Base-by-base conservation (phyloP, 2,329 filamentous ascomycete species). In the Colletotrichum gloeosporioides region DNA sequence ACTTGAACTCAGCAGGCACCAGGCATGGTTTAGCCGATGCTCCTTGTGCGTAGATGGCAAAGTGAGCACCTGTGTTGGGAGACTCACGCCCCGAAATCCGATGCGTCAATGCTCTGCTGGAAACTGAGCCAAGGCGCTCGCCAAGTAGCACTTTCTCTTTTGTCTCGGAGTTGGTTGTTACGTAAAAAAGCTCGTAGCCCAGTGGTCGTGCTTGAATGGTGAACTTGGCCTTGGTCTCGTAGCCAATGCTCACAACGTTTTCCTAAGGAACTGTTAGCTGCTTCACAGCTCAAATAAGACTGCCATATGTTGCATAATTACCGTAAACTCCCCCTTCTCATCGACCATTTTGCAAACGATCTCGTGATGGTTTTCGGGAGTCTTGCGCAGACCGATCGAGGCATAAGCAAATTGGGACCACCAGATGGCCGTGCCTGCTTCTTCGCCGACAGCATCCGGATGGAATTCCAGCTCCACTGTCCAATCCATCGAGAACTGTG, bases 361-460 rank as follows among this genome's bases (percentile, higher is more conserved):
- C 15, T 62, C 57, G 8, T 29, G 13, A 16, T 29, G 8, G 29
- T 6, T 18, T 31, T 62, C 29, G 9, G 57, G 3, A 16, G 25
- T 31, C 27, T 27, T 31, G 13, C 57, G 27, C 57, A 62, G 27
- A 13, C 25, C 57, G 16, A 62, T 31, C 2, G 57, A 62, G 16
- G 57, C 57, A 31, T 62, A 8, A 6, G 57, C 57, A 12, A 27
- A 62, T 62, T 62, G 57, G 9, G 57, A 62, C 57, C 57, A 62
- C 57, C 57, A 62, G 22, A 62, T 62, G 27, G 57, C 57, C 12
- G 57, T 62, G 27, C 57, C 57, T 13, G 57, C 25, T 32, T 62
- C 57, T 18, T 62, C 15, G 6, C 57, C 57, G 25, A 16, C 13
- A 8, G 8, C 29, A 7, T 10, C 57, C 6, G 57, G 27, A 32